Evolutionary conservation across 495 filamentous ascomycete genomes (phyloP).

Genomic region (Staphylotrichum tortipilum): DNA sequence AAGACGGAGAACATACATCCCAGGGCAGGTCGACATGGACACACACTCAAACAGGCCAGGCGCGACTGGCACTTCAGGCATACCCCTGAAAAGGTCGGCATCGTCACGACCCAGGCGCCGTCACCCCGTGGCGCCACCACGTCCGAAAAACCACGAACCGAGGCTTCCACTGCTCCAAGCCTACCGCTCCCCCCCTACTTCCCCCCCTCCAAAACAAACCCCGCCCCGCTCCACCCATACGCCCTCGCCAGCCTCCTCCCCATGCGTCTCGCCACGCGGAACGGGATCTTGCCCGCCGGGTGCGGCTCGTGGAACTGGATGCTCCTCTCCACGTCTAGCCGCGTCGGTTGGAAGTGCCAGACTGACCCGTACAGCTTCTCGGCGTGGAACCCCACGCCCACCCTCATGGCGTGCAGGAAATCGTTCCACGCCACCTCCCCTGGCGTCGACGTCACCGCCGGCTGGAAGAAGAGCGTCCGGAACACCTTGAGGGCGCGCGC

Average conservation of each 20-base stretch:
- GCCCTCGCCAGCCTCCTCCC: conserved; percentile 12
- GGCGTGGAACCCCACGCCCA: conserved; percentile 33
- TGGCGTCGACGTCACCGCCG: conserved; percentile 6
- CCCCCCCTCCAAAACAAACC: conserved; percentile 8
- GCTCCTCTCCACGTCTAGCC: neutral
- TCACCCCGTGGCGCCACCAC: too few relatives aligned
- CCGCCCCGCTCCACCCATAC: conserved; percentile 13
- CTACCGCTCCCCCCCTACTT: too few relatives aligned
- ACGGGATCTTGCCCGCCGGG: conserved; percentile 34
- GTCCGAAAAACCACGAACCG: too few relatives aligned
- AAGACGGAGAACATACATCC: too few relatives aligned
- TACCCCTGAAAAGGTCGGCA: too few relatives aligned
- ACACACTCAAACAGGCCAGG: too few relatives aligned
- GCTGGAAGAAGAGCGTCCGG: conserved; percentile 19
- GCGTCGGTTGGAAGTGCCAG: conserved; percentile 41
- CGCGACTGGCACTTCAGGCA: too few relatives aligned
- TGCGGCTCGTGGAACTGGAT: conserved; percentile 49
- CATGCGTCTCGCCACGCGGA: conserved; percentile 8
- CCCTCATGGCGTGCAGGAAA: conserved; percentile 47
- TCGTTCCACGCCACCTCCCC: conserved; percentile 45
- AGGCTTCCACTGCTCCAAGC: too few relatives aligned
- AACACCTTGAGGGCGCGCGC: conserved; percentile 28
- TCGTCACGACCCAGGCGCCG: too few relatives aligned
- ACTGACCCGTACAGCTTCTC: conserved; percentile 47
- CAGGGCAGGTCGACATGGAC: too few relatives aligned